A percentile compares a stretch with the other conserved stretches of the same genome.
phyloP scores from a whole-genome alignment of 225 moss, liverwort and hornwort species.

The Rhytidiadelphus loreus region DNA sequence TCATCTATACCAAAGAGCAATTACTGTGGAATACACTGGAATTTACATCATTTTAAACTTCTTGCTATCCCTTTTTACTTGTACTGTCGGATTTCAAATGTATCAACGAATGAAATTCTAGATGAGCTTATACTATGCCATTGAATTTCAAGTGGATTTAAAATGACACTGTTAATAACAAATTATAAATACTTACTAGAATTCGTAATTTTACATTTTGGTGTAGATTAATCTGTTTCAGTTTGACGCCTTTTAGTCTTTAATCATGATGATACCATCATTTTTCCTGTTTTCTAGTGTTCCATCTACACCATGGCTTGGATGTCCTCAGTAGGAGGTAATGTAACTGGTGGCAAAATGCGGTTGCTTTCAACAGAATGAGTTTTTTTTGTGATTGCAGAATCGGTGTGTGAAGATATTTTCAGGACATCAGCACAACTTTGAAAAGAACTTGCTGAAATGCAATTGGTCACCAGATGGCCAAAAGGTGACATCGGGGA shows the following conservation, averaged over 20 bases:
- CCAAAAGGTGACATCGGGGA: conserved; percentile 81
- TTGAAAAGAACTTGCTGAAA: conserved; percentile 76
- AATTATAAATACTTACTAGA: background rate
- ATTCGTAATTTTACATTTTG: background rate
- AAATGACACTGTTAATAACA: background rate
- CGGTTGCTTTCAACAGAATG: background rate
- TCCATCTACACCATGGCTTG: background rate
- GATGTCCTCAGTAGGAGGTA: background rate
- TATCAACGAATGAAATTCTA: background rate
- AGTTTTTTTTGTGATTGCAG: conserved; percentile 9
- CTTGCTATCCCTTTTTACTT: background rate
- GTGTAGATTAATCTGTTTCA: background rate
- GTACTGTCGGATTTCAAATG: background rate
- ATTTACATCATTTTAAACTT: background rate
- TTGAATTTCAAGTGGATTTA: no score
- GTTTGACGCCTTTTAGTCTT: background rate
- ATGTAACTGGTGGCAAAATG: background rate
- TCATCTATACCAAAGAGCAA: background rate
- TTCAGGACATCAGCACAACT: conserved; percentile 91
- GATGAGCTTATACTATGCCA: background rate
- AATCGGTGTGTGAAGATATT: conserved; percentile 88
- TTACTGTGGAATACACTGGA: background rate
- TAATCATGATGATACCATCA: background rate
- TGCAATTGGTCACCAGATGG: conserved; percentile 94
- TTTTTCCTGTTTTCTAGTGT: background rate